phyloP scores from a whole-genome alignment of 306 rosid genomes.

The Acacia melanoxylon region DNA sequence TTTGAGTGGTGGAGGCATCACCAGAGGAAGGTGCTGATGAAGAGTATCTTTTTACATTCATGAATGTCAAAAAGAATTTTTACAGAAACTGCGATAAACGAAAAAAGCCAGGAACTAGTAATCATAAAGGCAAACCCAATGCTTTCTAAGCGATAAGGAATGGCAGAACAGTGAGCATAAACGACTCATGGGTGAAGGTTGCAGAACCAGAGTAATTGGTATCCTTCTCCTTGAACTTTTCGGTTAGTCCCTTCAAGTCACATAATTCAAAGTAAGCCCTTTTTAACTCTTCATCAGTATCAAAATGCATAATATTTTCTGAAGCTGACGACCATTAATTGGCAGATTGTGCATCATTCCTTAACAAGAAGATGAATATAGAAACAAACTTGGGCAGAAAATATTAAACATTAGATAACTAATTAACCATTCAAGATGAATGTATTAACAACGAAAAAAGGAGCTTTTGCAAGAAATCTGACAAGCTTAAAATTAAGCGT shows the following conservation, averaged over 20 bases:
- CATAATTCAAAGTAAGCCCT: slow-evolving; percentile 11
- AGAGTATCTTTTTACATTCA: no score
- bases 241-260: slow-evolving; percentile 83
- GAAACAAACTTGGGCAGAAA: not conserved
- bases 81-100: no score
- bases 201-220: slow-evolving; percentile 68
- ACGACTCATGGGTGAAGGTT: slow-evolving; percentile 77
- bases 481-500: slow-evolving; percentile 6
- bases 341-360: not conserved
- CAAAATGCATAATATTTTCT: not conserved
- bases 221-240: slow-evolving; percentile 96
- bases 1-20: no score
- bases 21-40: no score
- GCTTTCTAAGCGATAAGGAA: slow-evolving; percentile 71
- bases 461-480: not conserved
- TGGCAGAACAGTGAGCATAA: slow-evolving; percentile 95
- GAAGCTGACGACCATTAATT: not conserved
- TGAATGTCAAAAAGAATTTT: no score
- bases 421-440: not conserved
- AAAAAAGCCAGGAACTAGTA: not conserved
- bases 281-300: slow-evolving; percentile 3
- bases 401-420: not conserved
- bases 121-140: slow-evolving; percentile 1
- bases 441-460: not conserved
- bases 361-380: not conserved